Evolutionary conservation across 768 basidiomycete species (phyloP).

Genomic region (Brasilioporus rufonigricans): DNA sequence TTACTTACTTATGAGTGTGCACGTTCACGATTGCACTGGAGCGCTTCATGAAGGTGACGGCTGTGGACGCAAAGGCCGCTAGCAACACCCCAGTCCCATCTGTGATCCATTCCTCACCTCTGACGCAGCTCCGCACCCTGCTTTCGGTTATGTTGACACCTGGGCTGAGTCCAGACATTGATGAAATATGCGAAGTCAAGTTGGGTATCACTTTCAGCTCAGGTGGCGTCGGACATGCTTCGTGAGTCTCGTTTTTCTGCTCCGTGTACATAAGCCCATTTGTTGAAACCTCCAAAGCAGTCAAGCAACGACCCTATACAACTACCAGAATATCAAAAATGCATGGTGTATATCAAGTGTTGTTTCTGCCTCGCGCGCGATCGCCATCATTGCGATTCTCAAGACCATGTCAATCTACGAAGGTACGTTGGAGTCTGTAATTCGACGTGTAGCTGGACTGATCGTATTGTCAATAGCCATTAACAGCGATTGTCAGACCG

Average conservation of each 20-base stretch:
- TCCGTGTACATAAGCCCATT: neutral
- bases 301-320: conserved; percentile 43
- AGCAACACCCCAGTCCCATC: conserved; percentile 44
- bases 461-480: conserved; percentile 46
- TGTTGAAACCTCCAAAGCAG: conserved; percentile 10
- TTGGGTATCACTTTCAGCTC: conserved; percentile 46
- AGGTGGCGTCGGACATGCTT: conserved; percentile 44
- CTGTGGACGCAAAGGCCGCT: conserved; percentile 49
- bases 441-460: neutral
- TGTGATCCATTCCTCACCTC: conserved; percentile 36
- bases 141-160: conserved; percentile 67
- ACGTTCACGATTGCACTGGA: conserved; percentile 52
- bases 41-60: conserved; percentile 47
- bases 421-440: conserved; percentile 38
- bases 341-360: conserved; percentile 74
- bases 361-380: conserved; percentile 65
- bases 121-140: conserved; percentile 55
- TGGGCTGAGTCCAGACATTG: conserved; percentile 67
- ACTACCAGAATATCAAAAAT: conserved; percentile 35
- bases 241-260: conserved; percentile 36
- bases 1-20: conserved; percentile 36
- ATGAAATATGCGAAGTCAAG: conserved; percentile 59
- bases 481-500: conserved; percentile 64
- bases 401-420: conserved; percentile 73
- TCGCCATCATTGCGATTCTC: conserved; percentile 66